Evolutionary conservation across 352 stramenopile genomes (phyloP), one percentile per base, ranked within the genome.

Genomic region (Phytophthora cryptogea): DNA sequence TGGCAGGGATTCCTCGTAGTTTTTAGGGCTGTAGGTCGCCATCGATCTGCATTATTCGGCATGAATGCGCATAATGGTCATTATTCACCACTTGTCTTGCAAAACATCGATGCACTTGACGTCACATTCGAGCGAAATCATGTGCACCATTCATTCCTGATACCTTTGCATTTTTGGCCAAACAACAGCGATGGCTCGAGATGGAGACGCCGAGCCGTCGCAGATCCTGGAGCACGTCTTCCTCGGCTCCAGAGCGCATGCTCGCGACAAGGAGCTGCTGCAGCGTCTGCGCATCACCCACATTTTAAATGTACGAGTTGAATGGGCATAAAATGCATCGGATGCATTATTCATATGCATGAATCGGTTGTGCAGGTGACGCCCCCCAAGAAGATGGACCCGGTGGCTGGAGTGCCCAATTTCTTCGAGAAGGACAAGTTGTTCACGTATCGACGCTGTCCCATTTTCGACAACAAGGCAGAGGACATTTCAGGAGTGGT

Each of bases 381-480:
- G 30, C 86, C 86, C 17, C 65, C 79, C 0, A 87, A 86, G 66
- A 90, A 71, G 26, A 78, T 78, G 52, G 88, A 97, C 55, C 88
- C 89, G 7, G 76, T 83, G 20, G 83, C 88, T 16, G 90, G 90
- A 44, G 88, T 95, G 46, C 88, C 89, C 45, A 96, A 96, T 61
- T 97, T 95, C 59, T 97, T 96, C 59, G 90, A 97, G 57, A 96
- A 93, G 45, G 83, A 95, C 40, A 83, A 80, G 41, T 17, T 40
- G 2, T 80, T 95, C 50, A 90, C 70, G 69, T 89, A 97, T 60
- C 76, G 86, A 16, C 82, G 88, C 30, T 95, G 90, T 31, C 61
- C 88, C 10, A 76, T 97, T 33, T 96, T 92, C 42, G 90, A 97
- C 63, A 97, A 96, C 74, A 86, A 91, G 50, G 88, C 87, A 0